These are phyloP conservation scores for Aspergillus saccharolyticus DNA, from an alignment of 495 filamentous ascomycete genomes.

Conservation along the genomic window DNA sequence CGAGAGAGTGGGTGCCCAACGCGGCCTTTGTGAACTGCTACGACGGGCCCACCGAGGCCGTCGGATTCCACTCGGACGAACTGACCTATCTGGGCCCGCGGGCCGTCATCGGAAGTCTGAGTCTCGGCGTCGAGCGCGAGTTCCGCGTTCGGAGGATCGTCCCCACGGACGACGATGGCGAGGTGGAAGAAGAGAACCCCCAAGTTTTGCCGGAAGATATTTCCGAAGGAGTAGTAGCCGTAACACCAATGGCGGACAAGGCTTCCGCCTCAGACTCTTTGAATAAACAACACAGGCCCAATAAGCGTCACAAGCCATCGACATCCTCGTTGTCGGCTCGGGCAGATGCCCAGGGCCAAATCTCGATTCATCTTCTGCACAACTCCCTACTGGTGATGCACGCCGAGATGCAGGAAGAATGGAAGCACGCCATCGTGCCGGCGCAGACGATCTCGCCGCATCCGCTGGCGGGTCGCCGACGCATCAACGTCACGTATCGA, in stretches of 20 bases:
- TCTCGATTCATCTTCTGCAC: conserved; percentile 87
- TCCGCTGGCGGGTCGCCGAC: conserved; percentile 67
- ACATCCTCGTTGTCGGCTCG: conserved; percentile 17
- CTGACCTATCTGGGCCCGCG: conserved; percentile 88
- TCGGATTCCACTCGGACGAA: conserved; percentile 90
- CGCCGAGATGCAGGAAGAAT: conserved; percentile 66
- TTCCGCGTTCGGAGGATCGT: conserved; percentile 78
- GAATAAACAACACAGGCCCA: too few species aligned
- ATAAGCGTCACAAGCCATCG: not conserved
- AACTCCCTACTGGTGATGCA: conserved; percentile 94
- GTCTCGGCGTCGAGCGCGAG: conserved; percentile 82
- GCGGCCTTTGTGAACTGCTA: conserved; percentile 95
- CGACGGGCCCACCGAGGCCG: conserved; percentile 66
- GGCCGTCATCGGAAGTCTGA: conserved; percentile 82
- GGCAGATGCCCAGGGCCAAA: conserved; percentile 69
- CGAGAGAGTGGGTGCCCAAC: conserved; percentile 72
- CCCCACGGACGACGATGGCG: conserved; percentile 43
- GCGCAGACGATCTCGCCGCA: conserved; percentile 73
- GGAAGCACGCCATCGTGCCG: conserved; percentile 63
- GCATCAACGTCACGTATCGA: conserved; percentile 94
- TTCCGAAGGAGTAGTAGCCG: not conserved
- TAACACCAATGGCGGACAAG: not conserved
- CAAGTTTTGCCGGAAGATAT: conserved; percentile 7
- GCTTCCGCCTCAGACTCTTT: not conserved
- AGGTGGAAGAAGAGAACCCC: conserved; percentile 4